Evolutionary conservation across 1,139 yeast species (phyloP), one percentile per base, ranked within the genome.

Genomic region (Trichomonascaceae sp.): DNA sequence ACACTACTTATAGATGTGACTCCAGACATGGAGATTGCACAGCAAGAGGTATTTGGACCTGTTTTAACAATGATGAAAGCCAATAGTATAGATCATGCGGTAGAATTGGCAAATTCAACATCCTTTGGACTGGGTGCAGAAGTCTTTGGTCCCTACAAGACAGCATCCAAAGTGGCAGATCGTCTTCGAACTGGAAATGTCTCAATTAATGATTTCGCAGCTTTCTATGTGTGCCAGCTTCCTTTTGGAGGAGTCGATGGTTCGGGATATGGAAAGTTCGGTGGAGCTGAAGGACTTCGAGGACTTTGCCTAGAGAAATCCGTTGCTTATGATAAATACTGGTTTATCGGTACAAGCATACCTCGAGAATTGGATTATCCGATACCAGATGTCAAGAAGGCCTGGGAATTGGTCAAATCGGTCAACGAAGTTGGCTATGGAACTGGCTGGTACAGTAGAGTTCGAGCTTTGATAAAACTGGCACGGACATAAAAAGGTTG

Each of bases 161-260:
- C 61, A 56, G 78, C 89, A 56, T 81, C 84, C 65, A 70, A 74
- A 51, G 82, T 89, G 38, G 87, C 93, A 10, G 76, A 82, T 62
- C 69, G 73, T 15, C 71, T 93, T 59, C 78, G 82, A 47, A 80
- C 91, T 53, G 99, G 99, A 24, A 93, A 89, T 65, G 96, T 93
- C 48, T 96, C 98, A 6, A 87, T 93, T 58, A 93, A 93, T 69
- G 99, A 93, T 71, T 93, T 93, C 76, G 99, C 98, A 5, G 91
- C 98, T 0, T 93, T 82, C 66, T 91, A 91, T 64, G 89, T 93
- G 36, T 93, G 97, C 60, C 98, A 93, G 71, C 77, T 91, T 61
- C 99, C 99, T 43, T 93, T 93, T 73, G 99, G 99, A 54, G 99
- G 99, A 30, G 81, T 81, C 36, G 85, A 85, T 62, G 93, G 91